Percentiles rank a stretch among this genome's conserved stretches.
Evolutionary conservation across 208 protist species (phyloP).

Genomic region (Lotmaria passim): DNA sequence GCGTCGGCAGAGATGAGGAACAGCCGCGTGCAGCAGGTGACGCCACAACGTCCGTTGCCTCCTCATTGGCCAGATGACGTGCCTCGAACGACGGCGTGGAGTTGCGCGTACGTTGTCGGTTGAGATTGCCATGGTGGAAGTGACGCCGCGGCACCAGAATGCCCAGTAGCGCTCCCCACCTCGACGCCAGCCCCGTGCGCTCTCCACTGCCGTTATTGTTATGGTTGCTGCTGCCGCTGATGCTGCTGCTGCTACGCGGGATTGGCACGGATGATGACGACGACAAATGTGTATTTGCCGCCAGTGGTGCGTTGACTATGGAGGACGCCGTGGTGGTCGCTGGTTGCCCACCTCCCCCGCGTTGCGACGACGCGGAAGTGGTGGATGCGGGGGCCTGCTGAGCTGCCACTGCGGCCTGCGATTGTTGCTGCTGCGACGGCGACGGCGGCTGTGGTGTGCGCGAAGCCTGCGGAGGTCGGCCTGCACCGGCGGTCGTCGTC

Average conservation of each 20-base stretch:
- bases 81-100: neutral
- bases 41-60: neutral
- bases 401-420: neutral
- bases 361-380: no score
- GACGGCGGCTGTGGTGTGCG: neutral
- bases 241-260: no score
- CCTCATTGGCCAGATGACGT: neutral
- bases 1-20: neutral
- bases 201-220: neutral
- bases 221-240: no score
- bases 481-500: neutral
- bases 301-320: neutral
- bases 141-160: neutral
- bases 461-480: conserved; percentile 8
- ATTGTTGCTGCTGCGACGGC: neutral
- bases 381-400: no score
- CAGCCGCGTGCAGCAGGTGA: no score
- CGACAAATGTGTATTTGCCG: no score
- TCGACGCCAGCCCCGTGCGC: neutral
- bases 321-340: neutral
- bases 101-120: neutral
- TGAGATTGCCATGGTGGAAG: neutral
- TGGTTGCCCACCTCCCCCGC: no score
- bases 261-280: no score
- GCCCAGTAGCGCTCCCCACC: conserved; percentile 6